These are phyloP conservation scores for Bassia scoparia DNA, from an alignment of 148 eudicot genomes.

Conservation along the genomic window DNA sequence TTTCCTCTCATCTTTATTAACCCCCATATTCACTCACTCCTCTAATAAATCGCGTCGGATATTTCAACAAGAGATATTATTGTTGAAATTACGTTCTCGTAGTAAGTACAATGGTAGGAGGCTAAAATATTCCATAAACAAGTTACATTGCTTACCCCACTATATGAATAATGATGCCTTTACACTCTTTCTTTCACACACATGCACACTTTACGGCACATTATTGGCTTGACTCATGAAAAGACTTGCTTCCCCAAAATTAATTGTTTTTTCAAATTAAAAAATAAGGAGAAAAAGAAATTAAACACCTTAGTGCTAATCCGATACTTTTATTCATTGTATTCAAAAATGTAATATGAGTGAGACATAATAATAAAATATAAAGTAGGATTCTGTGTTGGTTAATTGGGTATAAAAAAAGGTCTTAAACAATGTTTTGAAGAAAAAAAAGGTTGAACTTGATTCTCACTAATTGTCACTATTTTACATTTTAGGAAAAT, in stretches of 20 bases:
- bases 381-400: slow-evolving; percentile 15
- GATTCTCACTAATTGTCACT: neutral
- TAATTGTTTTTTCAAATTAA: neutral
- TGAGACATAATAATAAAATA: neutral
- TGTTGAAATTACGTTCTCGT: too few relatives aligned
- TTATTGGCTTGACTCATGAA: slow-evolving; percentile 22
- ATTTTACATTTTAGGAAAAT: neutral
- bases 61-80: too few relatives aligned
- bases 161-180: slow-evolving; percentile 10
- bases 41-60: too few relatives aligned
- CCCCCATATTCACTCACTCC: too few relatives aligned
- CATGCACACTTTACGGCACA: slow-evolving; percentile 24
- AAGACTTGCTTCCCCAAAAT: neutral
- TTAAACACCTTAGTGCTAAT: neutral
- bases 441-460: neutral
- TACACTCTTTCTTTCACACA: slow-evolving; percentile 9
- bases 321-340: neutral
- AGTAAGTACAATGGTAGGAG: too few relatives aligned
- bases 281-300: neutral
- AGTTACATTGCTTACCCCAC: slow-evolving; percentile 17
- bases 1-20: too few relatives aligned
- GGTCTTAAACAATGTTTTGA: neutral
- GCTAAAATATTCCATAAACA: neutral
- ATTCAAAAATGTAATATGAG: slow-evolving; percentile 15
- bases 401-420: neutral